Base-by-base conservation (phyloP, 495 filamentous ascomycete genomes). In the Oidiodendron maius region DNA sequence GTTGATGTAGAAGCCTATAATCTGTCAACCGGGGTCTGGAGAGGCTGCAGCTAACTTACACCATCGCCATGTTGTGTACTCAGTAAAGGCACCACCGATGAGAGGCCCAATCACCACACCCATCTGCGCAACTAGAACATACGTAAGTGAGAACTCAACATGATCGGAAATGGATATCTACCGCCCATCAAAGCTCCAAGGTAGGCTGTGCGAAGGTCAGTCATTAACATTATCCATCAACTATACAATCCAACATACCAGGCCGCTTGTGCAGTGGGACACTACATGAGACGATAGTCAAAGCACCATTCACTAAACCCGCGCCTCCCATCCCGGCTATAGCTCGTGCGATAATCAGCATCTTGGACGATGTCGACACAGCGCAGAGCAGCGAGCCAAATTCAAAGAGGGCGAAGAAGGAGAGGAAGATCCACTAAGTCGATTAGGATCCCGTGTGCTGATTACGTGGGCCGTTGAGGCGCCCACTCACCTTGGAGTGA, bases 61-160 rank as follows among this genome's bases (percentile, higher is more conserved):
- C 69, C 69, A 72, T 13, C 64, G 46, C 64, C 64, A 67, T 21
- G 55, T 61, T 70, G 60, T 64, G 35, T 79, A 68, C 41, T 83
- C 71, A 1, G 83, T 87, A 40, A 87, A 77, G 1, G 74, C 69
- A 20, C 83, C 83, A 41, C 79, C 79, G 25, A 84, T 58, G 24
- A 84, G 40, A 0, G 79, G 80, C 0, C 78, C 76, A 10, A 57
- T 18, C 0, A 71, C 64, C 0, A 67, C 61, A 3, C 70, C 68
- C 15, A 77, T 56, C 3, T 68, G 71, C 46, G 67, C 74, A 4
- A 72, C 50, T 69, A 75, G 3, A 18, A 3, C 39, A 41, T 11
- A 4, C 8, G 6, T 21, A n/a, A 41, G 12, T 11, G 9, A 9
- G n/a, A n/a, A n/a, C n/a, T n/a, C n/a, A n/a, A n/a, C n/a, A n/a